phyloP scores from a whole-genome alignment of 352 stramenopile species.

The Pythium graminicola region DNA sequence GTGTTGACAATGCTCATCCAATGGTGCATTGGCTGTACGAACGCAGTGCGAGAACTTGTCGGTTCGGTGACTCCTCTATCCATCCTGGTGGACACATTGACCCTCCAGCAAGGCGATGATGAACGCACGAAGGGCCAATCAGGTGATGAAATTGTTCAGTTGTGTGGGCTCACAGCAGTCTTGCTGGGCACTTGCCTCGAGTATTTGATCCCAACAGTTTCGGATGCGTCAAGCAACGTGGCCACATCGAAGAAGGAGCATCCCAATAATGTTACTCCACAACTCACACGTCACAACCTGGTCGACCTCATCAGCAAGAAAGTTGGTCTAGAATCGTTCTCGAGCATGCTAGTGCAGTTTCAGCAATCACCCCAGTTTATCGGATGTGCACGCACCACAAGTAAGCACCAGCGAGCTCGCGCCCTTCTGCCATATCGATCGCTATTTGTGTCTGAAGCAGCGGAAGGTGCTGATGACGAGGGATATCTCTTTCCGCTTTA shows the following conservation, averaged over 20 bases:
- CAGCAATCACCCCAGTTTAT: constrained; percentile 49
- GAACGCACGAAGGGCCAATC: background rate
- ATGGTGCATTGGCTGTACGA: constrained; percentile 53
- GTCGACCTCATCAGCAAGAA: constrained; percentile 62
- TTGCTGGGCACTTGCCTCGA: constrained; percentile 56
- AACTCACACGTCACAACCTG: constrained; percentile 49
- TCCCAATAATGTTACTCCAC: background rate
- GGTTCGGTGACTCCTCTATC: constrained; percentile 53
- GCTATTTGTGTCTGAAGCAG: constrained; percentile 20
- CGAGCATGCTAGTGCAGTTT: constrained; percentile 57
- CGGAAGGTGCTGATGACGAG: constrained; percentile 19
- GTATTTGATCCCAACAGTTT: constrained; percentile 25
- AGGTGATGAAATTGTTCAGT: constrained; percentile 23
- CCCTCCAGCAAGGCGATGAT: background rate
- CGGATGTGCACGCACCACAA: constrained; percentile 33
- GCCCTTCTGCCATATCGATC: constrained; percentile 32
- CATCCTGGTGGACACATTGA: constrained; percentile 34
- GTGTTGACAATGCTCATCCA: constrained; percentile 47
- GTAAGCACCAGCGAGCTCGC: constrained; percentile 34
- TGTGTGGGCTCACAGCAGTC: constrained; percentile 41
- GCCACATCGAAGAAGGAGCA: background rate
- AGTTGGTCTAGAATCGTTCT: constrained; percentile 56
- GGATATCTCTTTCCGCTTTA: constrained; percentile 65
- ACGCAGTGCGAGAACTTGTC: constrained; percentile 50
- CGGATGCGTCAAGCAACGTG: background rate